These are phyloP conservation scores for Apocynum venetum DNA, from an alignment of 257 asterid species.

Conservation along the genomic window DNA sequence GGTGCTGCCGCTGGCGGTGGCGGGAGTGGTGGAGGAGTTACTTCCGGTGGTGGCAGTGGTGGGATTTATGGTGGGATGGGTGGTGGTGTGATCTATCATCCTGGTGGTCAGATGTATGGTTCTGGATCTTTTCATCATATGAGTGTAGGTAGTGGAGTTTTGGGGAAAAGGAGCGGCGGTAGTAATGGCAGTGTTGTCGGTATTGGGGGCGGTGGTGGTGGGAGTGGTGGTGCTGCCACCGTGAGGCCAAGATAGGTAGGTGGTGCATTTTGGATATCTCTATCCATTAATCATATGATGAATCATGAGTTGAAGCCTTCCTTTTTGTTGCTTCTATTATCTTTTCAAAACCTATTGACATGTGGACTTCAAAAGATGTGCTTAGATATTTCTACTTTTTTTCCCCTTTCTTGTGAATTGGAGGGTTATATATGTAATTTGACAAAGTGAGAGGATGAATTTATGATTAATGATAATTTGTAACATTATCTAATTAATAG, in stretches of 20 bases:
- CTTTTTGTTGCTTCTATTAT: background rate
- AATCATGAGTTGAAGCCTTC: background rate
- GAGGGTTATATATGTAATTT: background rate
- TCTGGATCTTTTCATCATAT: background rate
- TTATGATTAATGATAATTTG: background rate
- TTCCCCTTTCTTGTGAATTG: background rate
- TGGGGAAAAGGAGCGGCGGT: background rate
- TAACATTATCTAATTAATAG: background rate
- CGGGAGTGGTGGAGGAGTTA: background rate
- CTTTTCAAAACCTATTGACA: background rate
- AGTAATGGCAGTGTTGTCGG: background rate
- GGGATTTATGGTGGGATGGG: background rate
- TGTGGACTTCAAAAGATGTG: background rate
- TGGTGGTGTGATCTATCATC: slow-evolving; percentile 1
- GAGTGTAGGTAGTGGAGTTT: background rate
- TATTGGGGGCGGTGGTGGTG: background rate
- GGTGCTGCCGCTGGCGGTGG: background rate
- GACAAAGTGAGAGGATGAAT: background rate
- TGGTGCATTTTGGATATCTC: background rate
- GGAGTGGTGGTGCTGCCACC: background rate
- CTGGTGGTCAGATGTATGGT: slow-evolving; percentile 3
- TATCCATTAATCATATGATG: background rate
- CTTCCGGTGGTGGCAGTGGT: background rate
- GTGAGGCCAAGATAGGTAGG: slow-evolving; percentile 6
- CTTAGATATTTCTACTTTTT: background rate